Evolutionary conservation across 1,139 yeast genomes (phyloP).

Genomic region (Blastobotrys illinoisensis): DNA sequence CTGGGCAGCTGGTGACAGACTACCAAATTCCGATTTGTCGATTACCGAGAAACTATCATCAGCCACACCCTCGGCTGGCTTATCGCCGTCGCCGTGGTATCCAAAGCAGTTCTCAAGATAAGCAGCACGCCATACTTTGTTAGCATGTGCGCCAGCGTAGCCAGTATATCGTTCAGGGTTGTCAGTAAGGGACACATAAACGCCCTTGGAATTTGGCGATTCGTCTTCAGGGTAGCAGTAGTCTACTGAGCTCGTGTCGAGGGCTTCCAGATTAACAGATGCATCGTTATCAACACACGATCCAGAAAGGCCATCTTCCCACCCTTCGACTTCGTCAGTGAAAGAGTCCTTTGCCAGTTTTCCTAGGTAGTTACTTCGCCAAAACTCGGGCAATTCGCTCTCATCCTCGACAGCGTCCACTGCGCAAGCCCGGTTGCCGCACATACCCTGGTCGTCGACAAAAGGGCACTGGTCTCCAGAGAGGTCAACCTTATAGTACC

Average conservation of each 20-base stretch:
- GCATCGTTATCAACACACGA: constrained; percentile 13
- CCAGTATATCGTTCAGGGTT: constrained; percentile 98
- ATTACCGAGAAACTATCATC: neutral
- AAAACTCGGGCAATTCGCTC: constrained; percentile 56
- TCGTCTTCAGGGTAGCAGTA: constrained; percentile 61
- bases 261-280: constrained; percentile 10
- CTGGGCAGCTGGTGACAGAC: constrained; percentile 14
- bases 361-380: constrained; percentile 74
- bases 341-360: constrained; percentile 44
- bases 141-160: constrained; percentile 87
- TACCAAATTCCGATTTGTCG: neutral
- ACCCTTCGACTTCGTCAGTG: constrained; percentile 23
- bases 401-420: constrained; percentile 66
- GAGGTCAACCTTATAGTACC: constrained; percentile 79
- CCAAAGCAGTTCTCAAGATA: constrained; percentile 86
- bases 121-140: constrained; percentile 88
- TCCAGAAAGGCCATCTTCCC: constrained; percentile 8
- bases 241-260: constrained; percentile 30
- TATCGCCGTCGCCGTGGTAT: constrained; percentile 40
- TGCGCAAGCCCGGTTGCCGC: constrained; percentile 92
- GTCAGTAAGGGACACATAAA: constrained; percentile 75
- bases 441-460: constrained; percentile 75
- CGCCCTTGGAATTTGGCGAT: constrained; percentile 44
- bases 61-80: neutral
- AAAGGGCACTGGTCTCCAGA: constrained; percentile 80